Evolutionary conservation across 1,284 basidiomycete species (phyloP), one percentile per base, ranked within the genome.

Genomic region (Puccinia brachypodii): DNA sequence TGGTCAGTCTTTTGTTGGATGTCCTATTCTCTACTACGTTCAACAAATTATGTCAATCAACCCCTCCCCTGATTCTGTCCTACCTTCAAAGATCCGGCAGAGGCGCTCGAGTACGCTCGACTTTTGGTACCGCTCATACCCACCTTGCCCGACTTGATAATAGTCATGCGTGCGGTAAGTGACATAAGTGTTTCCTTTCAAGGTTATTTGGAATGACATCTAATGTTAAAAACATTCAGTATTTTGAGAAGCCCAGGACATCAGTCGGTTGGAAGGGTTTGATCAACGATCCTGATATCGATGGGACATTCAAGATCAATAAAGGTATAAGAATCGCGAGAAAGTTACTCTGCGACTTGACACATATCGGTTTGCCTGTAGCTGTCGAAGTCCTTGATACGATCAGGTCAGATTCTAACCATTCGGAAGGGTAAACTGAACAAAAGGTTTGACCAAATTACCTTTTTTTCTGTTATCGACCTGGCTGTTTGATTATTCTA

Each of bases 181-280:
- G 28, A 19, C n/a, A 25, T 13, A 36, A 72, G 11, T 47, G n/a
- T 60, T n/a, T n/a, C n/a, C n/a, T n/a, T n/a, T n/a, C n/a, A n/a
- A n/a, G 40, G 25, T 60, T 22, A 25, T 42, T 72, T 11, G 25
- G 11, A 11, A 25, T 33, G 33, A 13, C 42, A 60, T 19, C 42
- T 13, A 69, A 9, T 25, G 2, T 36, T 36, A 28, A 58, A 13
- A 7, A 25, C 69, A 33, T 42, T 19, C 22, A 78, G 83, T 98
- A 99, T 90, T 76, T 53, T 68, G 68, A 47, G 85, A 88, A 88
- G 85, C 95, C 95, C 0, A 90, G 96, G 62, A 99, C 96, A 11
- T 98, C 96, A 0, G 92, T 98, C 77, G 96, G 96, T 28, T 98
- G 96, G 96, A 98, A 98, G 87, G 96, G 96, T 73, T 91, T 99